Base-by-base conservation (phyloP, 2,329 filamentous ascomycete genomes). In the Polytolypa hystricis region DNA sequence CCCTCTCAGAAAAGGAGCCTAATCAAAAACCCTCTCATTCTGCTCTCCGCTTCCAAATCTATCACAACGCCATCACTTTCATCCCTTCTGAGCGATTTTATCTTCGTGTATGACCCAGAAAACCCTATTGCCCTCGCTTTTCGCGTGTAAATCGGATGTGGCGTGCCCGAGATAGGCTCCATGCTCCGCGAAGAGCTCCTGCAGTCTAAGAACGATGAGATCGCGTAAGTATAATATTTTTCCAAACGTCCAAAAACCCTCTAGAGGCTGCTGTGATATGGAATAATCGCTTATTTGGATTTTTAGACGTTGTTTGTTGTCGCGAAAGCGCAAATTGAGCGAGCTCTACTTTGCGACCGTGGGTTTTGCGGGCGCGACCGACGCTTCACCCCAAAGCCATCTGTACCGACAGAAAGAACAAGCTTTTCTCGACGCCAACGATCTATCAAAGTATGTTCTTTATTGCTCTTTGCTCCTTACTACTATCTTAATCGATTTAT, bases 251-350 rank as follows among this genome's bases (percentile, higher is more conserved):
- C 44, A 33, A 46, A 43, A 47, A 23, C 42, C 38, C 37, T 48
- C 37, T 37, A 38, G 25, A 21, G 6, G 10, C 23, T 39, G 35
- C 29, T 42, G 34, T 46, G 40, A 42, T 48, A 43, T 44, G 33
- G 40, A 46, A 45, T 48, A 51, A 45, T 57, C 48, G 55, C 59
- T 62, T 46, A 62, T 49, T 50, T 49, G 41, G 42, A 51, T 47
- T 60, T 57, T 47, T 51, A 68, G 65, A 58, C 60, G 57, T 55
- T 67, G 66, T 73, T 75, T 82, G 70, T 73, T 72, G 64, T 84
- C 82, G 71, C 81, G 84, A 64, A 91, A 93, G 75, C 79, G 84
- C 63, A 93, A 93, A 71, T 73, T 94, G 59, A 80, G 81, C 60
- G 82, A 91, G 67, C 74, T 94, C 53, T 93, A 82, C 69, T 75